A percentile compares a stretch with the other conserved stretches of the same genome.
Conservation (phyloP, 2,329 filamentous ascomycete genomes). For the Didymella segeticola region DNA sequence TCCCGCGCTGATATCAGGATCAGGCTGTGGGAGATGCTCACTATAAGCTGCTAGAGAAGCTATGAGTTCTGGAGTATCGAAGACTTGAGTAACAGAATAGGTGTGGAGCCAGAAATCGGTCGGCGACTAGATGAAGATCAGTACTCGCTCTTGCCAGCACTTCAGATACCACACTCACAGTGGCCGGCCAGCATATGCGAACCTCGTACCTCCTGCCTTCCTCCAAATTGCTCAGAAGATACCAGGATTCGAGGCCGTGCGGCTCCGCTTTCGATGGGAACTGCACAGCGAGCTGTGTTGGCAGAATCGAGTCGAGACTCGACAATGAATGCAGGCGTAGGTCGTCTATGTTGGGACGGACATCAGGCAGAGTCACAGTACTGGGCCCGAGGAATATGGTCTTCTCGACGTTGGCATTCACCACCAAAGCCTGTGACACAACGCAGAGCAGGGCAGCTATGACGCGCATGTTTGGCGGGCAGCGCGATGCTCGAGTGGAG, state of each 20-base stretch:
- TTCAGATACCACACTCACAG: constrained; percentile 64
- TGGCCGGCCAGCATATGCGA: constrained; percentile 91
- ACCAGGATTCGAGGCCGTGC: constrained; percentile 74
- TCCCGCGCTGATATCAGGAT: neutral
- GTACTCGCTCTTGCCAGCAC: constrained; percentile 14
- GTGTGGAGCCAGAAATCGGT: constrained; percentile 77
- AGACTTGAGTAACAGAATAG: constrained; percentile 66
- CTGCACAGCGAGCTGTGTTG: constrained; percentile 69
- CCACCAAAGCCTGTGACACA: constrained; percentile 43
- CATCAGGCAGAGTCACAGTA: constrained; percentile 61
- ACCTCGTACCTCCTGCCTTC: constrained; percentile 84
- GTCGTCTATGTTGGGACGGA: constrained; percentile 63
- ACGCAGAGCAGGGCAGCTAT: constrained; percentile 39
- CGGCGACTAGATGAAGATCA: constrained; percentile 71
- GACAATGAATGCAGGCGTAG: constrained; percentile 71
- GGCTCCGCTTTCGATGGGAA: constrained; percentile 67
- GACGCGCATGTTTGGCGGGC: constrained; percentile 44
- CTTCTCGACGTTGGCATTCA: constrained; percentile 84
- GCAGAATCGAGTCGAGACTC: constrained; percentile 59
- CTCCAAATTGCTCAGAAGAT: constrained; percentile 74
- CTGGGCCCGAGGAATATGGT: constrained; percentile 80
- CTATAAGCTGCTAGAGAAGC: constrained; percentile 70
- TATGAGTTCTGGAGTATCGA: constrained; percentile 67
- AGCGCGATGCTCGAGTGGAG: constrained; percentile 11
- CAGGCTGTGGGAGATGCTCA: constrained; percentile 53